Evolutionary conservation across 768 basidiomycete genomes (phyloP), one percentile per base, ranked within the genome.

Genomic region (Hygrocybe punicea): DNA sequence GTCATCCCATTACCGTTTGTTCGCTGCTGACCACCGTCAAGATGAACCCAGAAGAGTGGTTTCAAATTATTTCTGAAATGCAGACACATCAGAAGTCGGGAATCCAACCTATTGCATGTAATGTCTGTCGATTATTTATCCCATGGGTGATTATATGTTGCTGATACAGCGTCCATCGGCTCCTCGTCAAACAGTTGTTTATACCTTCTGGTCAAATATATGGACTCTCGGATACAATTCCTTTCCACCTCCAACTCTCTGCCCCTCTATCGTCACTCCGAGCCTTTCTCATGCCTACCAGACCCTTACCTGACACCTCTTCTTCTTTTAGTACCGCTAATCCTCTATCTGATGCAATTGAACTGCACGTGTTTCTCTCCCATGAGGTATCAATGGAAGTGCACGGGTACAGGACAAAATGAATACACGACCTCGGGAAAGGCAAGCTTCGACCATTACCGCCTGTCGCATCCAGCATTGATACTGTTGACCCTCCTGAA

Each of bases 41-140:
- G 65, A 71, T 76, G 0, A 73, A 78, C 3, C 86, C 87, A 7
- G 86, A 86, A 63, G 87, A 88, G 64, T 89, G 85, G 84, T 74
- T 69, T 64, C 86, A 79, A 65, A 76, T 63, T 6, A 69, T 73
- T 11, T 75, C 77, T 25, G 65, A 66, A n/a, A 65, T 86, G 62
- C 67, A 74, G 44, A 72, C 74, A 25, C 71, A 75, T 16, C 59
- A 65, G 17, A 62, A 63, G 6, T 71, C 76, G 1, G 58, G 62
- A 9, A 51, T 78, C 17, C 65, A 71, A 14, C 78, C 79, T 16
- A 68, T 82, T 3, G 68, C 81, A 55, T 76, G 77, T 61, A 78
- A 84, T 61, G 85, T 86, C 70, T 62, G 80, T 72, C 25, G 23
- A 57, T 25, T 35, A 2, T 49, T 7, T 23, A 11, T 54, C 55